Percentiles rank a stretch among this genome's conserved stretches.
Evolutionary conservation across 192 early-diverging fungal genomes (phyloP).

Genomic region (Linnemannia hyalina): DNA sequence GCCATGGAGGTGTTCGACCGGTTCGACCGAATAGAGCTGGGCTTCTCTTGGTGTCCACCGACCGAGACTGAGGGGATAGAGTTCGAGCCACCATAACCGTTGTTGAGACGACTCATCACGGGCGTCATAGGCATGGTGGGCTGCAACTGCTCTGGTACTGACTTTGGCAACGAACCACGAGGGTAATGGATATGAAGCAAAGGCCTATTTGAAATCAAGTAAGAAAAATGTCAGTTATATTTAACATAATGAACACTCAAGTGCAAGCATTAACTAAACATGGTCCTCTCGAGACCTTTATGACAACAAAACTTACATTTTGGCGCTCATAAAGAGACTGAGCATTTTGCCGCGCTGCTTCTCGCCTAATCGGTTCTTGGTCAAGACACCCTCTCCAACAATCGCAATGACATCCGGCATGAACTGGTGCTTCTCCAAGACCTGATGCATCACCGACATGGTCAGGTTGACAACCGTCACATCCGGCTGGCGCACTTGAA

Average conservation of each 20-base stretch:
- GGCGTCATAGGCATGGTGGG: constrained; percentile 37
- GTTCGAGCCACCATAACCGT: neutral
- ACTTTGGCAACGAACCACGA: constrained; percentile 43
- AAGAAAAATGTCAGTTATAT: neutral
- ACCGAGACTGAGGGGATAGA: constrained; percentile 25
- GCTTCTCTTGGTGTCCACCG: constrained; percentile 26
- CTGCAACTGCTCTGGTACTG: constrained; percentile 51
- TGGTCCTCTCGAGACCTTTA: neutral
- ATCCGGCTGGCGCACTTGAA: constrained; percentile 52
- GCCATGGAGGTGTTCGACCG: constrained; percentile 39
- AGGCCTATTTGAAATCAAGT: constrained; percentile 19
- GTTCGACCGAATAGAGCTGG: constrained; percentile 55
- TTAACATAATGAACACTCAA: neutral
- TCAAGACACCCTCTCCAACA: constrained; percentile 66
- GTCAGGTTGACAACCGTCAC: constrained; percentile 65
- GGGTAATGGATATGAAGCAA: constrained; percentile 54
- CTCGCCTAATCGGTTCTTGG: constrained; percentile 75
- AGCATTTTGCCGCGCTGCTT: constrained; percentile 67
- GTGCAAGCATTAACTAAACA: neutral
- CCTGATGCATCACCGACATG: constrained; percentile 71
- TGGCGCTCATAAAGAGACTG: constrained; percentile 56
- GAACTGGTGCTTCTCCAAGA: constrained; percentile 80
- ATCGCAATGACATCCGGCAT: constrained; percentile 79
- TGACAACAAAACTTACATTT: constrained; percentile 32
- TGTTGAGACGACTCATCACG: constrained; percentile 23